phyloP scores from a whole-genome alignment of 257 asterid genomes.

The Haberlea rhodopensis region DNA sequence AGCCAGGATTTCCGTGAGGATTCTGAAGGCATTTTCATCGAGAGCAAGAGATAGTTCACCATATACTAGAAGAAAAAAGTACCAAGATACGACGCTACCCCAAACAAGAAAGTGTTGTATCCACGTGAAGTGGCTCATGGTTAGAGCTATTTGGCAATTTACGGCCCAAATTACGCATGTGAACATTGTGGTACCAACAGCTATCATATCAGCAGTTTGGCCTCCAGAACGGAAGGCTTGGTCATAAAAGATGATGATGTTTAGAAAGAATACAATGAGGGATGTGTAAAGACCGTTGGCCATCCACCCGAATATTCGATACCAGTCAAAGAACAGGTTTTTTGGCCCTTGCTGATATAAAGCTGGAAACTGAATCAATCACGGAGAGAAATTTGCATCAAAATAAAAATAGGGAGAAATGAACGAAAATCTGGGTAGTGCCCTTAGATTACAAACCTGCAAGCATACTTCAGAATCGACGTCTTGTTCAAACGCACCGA shows the following conservation, averaged over 20 bases:
- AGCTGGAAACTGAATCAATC: constrained; percentile 82
- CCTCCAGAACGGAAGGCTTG: constrained; percentile 88
- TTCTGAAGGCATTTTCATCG: constrained; percentile 47
- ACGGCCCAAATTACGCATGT: constrained; percentile 90
- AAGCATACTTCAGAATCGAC: constrained; percentile 94
- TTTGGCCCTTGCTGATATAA: constrained; percentile 93
- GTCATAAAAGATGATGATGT: constrained; percentile 64
- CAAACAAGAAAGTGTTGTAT: constrained; percentile 78
- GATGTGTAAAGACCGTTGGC: constrained; percentile 83
- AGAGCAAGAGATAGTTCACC: constrained; percentile 49
- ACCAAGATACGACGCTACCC: constrained; percentile 73
- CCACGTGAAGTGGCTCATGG: constrained; percentile 96
- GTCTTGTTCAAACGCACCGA: constrained; percentile 97
- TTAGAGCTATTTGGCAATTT: constrained; percentile 78
- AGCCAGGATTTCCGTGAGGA: constrained; percentile 66
- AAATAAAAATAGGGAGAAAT: not conserved
- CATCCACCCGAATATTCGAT: constrained; percentile 90
- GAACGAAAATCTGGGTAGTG: not conserved
- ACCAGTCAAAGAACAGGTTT: constrained; percentile 88
- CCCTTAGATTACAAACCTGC: constrained; percentile 57
- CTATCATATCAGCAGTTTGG: constrained; percentile 83
- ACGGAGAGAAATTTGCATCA: constrained; percentile 19
- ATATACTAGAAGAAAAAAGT: constrained; percentile 63
- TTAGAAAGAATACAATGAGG: constrained; percentile 68
- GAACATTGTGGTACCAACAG: constrained; percentile 91